A percentile compares a stretch with the other conserved stretches of the same genome.
Evolutionary conservation across 73 alveolate species (phyloP).

Genomic region (Tetrahymena elliotti): DNA sequence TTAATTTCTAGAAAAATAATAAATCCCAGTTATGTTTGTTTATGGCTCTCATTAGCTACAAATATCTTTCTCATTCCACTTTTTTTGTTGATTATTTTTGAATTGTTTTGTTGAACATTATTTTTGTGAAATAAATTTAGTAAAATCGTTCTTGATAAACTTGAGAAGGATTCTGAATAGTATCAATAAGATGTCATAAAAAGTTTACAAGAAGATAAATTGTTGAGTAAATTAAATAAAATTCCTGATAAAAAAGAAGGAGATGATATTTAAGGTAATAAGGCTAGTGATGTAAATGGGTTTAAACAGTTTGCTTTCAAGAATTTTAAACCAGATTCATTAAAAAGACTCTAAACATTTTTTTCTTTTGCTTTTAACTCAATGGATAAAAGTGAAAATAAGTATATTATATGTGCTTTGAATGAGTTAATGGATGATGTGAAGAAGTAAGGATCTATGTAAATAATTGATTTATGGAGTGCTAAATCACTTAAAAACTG

Average conservation of each 20-base stretch:
- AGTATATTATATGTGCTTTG: not conserved
- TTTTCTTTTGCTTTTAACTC: not conserved
- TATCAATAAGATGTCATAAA: not conserved
- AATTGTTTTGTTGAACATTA: no score
- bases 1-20: no score
- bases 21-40: no score
- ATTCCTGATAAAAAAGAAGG: not conserved
- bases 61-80: no score
- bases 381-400: not conserved
- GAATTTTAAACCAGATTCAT: not conserved
- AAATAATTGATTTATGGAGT: not conserved
- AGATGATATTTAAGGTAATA: not conserved
- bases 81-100: not conserved
- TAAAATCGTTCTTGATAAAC: not conserved
- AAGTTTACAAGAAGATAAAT: not conserved
- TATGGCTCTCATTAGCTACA: no score
- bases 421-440: not conserved
- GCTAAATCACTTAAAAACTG: not conserved
- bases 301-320: not conserved
- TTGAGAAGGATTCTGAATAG: not conserved
- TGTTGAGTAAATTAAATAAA: not conserved
- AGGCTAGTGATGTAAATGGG: not conserved
- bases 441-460: not conserved
- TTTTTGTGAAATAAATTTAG: not conserved
- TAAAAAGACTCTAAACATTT: not conserved